Conservation (phyloP, 176 grass and related monocot genomes). For the Avena atlantica region DNA sequence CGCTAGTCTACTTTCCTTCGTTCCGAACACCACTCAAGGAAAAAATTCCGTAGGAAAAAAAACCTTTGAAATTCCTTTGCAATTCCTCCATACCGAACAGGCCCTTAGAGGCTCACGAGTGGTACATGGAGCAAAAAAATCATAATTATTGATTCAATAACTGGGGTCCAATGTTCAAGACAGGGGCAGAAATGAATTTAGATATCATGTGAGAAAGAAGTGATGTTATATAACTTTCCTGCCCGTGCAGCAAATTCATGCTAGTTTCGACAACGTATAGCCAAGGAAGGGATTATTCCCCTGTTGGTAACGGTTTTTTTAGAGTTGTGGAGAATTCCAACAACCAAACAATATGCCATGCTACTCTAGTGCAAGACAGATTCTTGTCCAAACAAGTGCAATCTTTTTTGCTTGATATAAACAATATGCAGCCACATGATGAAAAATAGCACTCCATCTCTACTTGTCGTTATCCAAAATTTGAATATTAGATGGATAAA, state of each 20-base stretch:
- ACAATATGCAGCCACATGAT: background rate
- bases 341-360: background rate
- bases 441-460: background rate
- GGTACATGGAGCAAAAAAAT: background rate
- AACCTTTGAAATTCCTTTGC: too few relatives aligned
- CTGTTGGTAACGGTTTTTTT: background rate
- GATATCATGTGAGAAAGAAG: background rate
- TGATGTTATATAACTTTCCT: background rate
- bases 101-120: background rate
- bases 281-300: too few relatives aligned
- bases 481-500: background rate
- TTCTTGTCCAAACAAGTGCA: background rate
- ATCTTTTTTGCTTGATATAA: background rate
- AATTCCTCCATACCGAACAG: too few relatives aligned
- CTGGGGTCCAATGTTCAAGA: background rate
- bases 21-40: too few relatives aligned
- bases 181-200: background rate
- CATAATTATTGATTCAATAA: background rate
- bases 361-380: conserved; percentile 4
- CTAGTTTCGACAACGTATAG: background rate
- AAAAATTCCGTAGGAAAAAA: too few relatives aligned
- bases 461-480: background rate
- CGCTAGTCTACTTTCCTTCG: too few relatives aligned
- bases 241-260: background rate
- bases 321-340: background rate